These are phyloP conservation scores for Arabis alpina DNA, from an alignment of 345 rosid genomes.

Conservation along the genomic window DNA sequence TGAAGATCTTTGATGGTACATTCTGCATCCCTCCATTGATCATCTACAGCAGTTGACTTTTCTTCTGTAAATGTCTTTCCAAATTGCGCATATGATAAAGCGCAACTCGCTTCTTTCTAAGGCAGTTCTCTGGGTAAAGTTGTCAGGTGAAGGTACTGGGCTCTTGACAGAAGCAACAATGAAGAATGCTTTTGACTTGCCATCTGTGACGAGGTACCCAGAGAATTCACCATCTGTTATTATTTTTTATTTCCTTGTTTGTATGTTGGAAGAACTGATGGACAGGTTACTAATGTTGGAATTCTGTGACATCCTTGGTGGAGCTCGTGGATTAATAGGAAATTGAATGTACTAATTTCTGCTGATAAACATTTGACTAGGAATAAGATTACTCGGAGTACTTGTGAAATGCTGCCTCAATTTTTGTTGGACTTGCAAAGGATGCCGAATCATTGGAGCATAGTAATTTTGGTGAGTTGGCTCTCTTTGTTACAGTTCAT, in stretches of 20 bases:
- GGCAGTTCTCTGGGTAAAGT: slow-evolving; percentile 36
- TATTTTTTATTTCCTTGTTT: slow-evolving; percentile 1
- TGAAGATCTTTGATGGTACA: slow-evolving; percentile 21
- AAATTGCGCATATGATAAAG: not conserved
- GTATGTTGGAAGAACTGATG: slow-evolving; percentile 29
- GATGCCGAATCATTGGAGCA: slow-evolving; percentile 65
- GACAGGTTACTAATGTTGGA: not conserved
- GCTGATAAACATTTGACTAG: slow-evolving; percentile 48
- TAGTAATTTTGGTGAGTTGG: slow-evolving; percentile 70
- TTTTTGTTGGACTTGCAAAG: slow-evolving; percentile 69
- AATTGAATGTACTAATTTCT: slow-evolving; percentile 41
- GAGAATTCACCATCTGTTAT: slow-evolving; percentile 11
- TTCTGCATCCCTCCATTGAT: slow-evolving; percentile 12
- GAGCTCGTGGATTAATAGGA: slow-evolving; percentile 16
- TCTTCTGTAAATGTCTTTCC: not conserved
- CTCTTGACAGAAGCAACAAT: slow-evolving; percentile 53
- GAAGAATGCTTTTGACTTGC: slow-evolving; percentile 58
- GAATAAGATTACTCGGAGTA: slow-evolving; percentile 52
- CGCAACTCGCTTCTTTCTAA: slow-evolving; percentile 11
- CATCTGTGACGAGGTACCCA: slow-evolving; percentile 65
- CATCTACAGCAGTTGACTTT: slow-evolving; percentile 7
- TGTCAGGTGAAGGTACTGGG: slow-evolving; percentile 50
- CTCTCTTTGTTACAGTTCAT: slow-evolving; percentile 16
- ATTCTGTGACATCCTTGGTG: slow-evolving; percentile 17
- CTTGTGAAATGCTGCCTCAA: slow-evolving; percentile 51